Conservation (phyloP, 805 yeast species). For the Wickerhamomyces strasburgensis region DNA sequence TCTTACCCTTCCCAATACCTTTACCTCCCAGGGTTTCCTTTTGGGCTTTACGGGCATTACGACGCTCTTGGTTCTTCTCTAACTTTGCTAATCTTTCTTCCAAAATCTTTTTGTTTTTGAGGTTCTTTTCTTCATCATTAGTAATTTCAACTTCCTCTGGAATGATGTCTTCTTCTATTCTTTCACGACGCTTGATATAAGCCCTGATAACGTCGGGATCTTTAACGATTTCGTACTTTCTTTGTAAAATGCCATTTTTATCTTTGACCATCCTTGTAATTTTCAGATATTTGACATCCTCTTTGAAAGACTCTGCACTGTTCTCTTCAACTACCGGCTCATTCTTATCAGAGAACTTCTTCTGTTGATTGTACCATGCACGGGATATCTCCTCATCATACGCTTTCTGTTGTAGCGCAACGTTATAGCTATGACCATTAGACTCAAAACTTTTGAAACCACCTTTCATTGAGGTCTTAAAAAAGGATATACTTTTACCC, state of each 20-base stretch:
- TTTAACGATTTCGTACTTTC: slow-evolving; percentile 69
- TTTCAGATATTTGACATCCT: slow-evolving; percentile 37
- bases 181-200: slow-evolving; percentile 67
- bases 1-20: slow-evolving; percentile 29
- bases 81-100: slow-evolving; percentile 81
- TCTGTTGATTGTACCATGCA: slow-evolving; percentile 85
- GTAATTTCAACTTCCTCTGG: slow-evolving; percentile 73
- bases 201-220: slow-evolving; percentile 88
- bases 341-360: slow-evolving; percentile 41
- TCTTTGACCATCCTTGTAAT: slow-evolving; percentile 81
- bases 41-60: slow-evolving; percentile 51
- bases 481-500: slow-evolving; percentile 81
- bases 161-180: slow-evolving; percentile 56
- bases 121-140: slow-evolving; percentile 78
- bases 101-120: slow-evolving; percentile 66
- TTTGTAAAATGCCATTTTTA: slow-evolving; percentile 78
- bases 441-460: slow-evolving; percentile 56
- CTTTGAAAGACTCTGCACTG: slow-evolving; percentile 18
- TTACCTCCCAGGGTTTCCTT: slow-evolving; percentile 30
- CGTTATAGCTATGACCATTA: slow-evolving; percentile 70
- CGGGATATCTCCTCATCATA: slow-evolving; percentile 86
- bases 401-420: slow-evolving; percentile 80
- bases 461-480: slow-evolving; percentile 92
- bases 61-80: slow-evolving; percentile 68
- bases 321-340: slow-evolving; percentile 26